A percentile compares a stretch with the other conserved stretches of the same genome.
phyloP scores from a whole-genome alignment of 2,329 filamentous ascomycete species.

The Cordyceps farinosa region DNA sequence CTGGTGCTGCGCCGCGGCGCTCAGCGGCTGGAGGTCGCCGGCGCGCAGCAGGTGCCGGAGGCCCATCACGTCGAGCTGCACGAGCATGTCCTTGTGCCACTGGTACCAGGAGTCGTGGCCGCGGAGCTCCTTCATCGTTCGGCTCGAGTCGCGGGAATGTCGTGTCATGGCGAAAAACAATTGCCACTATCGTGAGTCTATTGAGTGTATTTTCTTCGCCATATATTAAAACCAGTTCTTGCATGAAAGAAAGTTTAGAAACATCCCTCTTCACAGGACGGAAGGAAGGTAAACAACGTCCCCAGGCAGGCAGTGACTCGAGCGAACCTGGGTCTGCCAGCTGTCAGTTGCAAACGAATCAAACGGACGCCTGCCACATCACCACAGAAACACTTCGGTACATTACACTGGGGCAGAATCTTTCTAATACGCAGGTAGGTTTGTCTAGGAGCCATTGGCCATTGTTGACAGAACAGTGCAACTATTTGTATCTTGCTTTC shows the following conservation, averaged over 20 bases:
- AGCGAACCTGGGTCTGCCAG: neutral
- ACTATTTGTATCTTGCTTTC: too few species aligned
- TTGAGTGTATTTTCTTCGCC: too few species aligned
- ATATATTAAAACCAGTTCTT: too few species aligned
- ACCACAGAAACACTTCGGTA: neutral
- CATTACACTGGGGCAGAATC: too few species aligned
- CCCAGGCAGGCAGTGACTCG: neutral
- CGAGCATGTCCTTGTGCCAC: constrained; percentile 9
- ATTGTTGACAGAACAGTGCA: too few species aligned
- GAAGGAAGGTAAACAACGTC: neutral
- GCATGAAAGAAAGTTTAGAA: neutral
- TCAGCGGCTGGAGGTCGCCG: neutral
- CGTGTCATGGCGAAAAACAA: neutral
- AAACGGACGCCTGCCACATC: neutral
- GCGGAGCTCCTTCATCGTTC: neutral
- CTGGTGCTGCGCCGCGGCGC: neutral
- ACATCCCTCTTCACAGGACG: neutral
- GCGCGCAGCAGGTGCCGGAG: neutral
- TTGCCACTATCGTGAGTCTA: too few species aligned
- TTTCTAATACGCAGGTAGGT: too few species aligned
- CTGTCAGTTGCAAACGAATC: neutral
- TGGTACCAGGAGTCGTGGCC: neutral
- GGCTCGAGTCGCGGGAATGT: neutral
- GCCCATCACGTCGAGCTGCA: constrained; percentile 3
- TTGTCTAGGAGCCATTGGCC: too few species aligned